Conservation (phyloP, 2,329 filamentous ascomycete species). For the Hypoxylon sp. region DNA sequence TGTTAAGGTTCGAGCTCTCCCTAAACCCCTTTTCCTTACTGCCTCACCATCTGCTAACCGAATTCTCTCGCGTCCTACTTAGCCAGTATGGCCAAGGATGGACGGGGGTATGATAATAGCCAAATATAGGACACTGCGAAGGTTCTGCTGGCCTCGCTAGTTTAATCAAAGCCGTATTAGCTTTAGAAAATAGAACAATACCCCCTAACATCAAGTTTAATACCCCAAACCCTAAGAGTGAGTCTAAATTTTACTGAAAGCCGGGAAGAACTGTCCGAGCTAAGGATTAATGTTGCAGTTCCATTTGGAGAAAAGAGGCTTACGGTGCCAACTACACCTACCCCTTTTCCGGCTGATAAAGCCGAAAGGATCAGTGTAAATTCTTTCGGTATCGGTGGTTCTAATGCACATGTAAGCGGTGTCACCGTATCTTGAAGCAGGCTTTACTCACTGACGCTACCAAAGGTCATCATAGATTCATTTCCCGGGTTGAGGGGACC, state of each 20-base stretch:
- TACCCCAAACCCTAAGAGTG: conserved; percentile 47
- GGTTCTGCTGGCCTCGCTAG: conserved; percentile 50
- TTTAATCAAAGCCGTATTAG: conserved; percentile 53
- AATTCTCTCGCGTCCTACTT: neutral
- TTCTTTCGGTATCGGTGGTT: conserved; percentile 56
- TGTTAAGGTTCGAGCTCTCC: conserved; percentile 6
- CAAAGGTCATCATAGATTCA: conserved; percentile 45
- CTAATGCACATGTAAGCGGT: conserved; percentile 48
- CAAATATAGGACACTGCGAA: conserved; percentile 51
- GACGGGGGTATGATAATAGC: conserved; percentile 37
- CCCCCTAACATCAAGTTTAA: conserved; percentile 50
- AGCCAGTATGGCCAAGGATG: neutral
- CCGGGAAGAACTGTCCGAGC: neutral
- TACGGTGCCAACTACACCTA: conserved; percentile 42
- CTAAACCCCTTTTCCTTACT: neutral
- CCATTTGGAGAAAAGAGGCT: conserved; percentile 44
- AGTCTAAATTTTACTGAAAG: conserved; percentile 9
- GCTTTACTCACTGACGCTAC: conserved; percentile 13
- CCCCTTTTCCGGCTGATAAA: conserved; percentile 42
- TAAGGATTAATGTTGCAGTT: conserved; percentile 30
- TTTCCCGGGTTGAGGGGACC: conserved; percentile 18
- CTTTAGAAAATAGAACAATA: conserved; percentile 50
- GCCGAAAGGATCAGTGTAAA: conserved; percentile 52
- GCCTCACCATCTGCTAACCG: neutral
- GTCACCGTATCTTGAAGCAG: conserved; percentile 33